Base-by-base conservation (phyloP, 1,284 basidiomycete species). In the Naganishia cerealis region DNA sequence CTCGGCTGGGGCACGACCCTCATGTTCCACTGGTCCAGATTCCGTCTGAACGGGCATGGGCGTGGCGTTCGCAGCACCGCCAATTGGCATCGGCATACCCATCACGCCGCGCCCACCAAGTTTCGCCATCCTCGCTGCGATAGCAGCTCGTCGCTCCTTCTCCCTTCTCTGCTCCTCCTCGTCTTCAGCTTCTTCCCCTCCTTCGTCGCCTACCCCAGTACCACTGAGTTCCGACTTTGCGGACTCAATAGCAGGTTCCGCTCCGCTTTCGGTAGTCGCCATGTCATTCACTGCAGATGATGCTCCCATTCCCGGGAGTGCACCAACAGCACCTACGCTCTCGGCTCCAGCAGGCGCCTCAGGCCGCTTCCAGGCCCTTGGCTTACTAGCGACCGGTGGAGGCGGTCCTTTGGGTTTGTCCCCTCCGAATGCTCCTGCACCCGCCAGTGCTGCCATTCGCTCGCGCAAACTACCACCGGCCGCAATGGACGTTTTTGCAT, bases 401-500 rank as follows among this genome's bases (percentile, higher is more conserved):
- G 88, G 85, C 10, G 87, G 84, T 3, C 72, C 72, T 13, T 70
- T 66, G 26, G 26, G 69, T 13, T 72, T 33, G 29, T 50, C 40
- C 7, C 48, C 59, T 5, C 73, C 72, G 75, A 93, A 93, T 12
- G 84, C 90, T 24, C 88, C 88, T 2, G 76, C 76, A 6, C 89
- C 90, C 75, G 92, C 88, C 42, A 95, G 82, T 2, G 92, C 91
- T 33, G 92, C 92, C 91, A 96, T 95, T 53, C 93, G 87, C 72
- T 94, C 93, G 81, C 88, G 92, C 72, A 96, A 81, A 70, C 89
- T 90, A 4, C 86, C 88, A 21, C 81, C 82, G 57, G 76, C 75
- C 54, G 84, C 83, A 76, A 92, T 91, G 73, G 88, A 88, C 74
- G 88, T 87, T 77, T 89, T 87, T 39, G 91, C 92, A 82, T 94